Percentiles rank a stretch among this genome's conserved stretches.
phyloP scores from a whole-genome alignment of 768 basidiomycete species.

The Coprinellus aureogranulatus region DNA sequence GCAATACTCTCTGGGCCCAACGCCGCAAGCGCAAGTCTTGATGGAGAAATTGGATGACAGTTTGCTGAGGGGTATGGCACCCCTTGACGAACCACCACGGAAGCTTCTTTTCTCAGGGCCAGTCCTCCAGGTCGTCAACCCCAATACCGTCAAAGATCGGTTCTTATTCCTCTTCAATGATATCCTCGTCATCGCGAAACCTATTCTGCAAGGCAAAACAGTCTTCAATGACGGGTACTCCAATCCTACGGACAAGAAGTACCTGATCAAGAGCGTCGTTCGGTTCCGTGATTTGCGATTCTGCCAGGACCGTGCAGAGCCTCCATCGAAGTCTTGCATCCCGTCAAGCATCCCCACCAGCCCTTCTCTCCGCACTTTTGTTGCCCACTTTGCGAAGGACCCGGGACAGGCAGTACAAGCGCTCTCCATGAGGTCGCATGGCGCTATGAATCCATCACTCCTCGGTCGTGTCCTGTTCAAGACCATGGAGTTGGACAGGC shows the following conservation, averaged over 20 bases:
- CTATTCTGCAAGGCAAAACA: constrained; percentile 70
- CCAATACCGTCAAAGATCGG: constrained; percentile 92
- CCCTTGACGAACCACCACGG: constrained; percentile 82
- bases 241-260: constrained; percentile 66
- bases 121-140: constrained; percentile 90
- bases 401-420: constrained; percentile 76
- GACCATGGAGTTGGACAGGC: constrained; percentile 78
- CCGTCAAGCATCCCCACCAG: constrained; percentile 46
- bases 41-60: constrained; percentile 71
- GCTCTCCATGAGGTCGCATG: constrained; percentile 61
- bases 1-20: constrained; percentile 50
- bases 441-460: constrained; percentile 64
- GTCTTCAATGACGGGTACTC: constrained; percentile 52
- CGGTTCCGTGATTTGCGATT: constrained; percentile 69
- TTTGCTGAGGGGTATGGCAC: constrained; percentile 60
- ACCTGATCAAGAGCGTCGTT: constrained; percentile 87
- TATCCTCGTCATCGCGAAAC: constrained; percentile 90
- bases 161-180: constrained; percentile 98
- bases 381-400: constrained; percentile 75
- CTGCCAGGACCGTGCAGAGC: constrained; percentile 65
- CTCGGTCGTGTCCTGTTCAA: constrained; percentile 80
- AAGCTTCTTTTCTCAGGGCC: constrained; percentile 82
- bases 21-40: constrained; percentile 49
- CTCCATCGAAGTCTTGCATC: constrained; percentile 42
- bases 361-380: constrained; percentile 67